Conservation (phyloP, 345 rosid genomes). For the Moricandia arvensis region DNA sequence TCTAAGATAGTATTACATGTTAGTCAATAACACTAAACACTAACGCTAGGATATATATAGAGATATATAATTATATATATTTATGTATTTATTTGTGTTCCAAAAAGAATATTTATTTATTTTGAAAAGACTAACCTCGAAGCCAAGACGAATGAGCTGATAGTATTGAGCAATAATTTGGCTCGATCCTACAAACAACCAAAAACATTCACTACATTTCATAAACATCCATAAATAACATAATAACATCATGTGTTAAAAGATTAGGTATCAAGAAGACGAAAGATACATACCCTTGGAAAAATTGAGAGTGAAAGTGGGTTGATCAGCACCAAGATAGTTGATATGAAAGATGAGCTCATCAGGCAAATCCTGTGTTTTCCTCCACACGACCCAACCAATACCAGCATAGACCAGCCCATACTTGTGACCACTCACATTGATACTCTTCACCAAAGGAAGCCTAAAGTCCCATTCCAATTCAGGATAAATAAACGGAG, state of each 20-base stretch:
- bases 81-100: too few relatives aligned
- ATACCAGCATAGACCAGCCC: conserved; percentile 94
- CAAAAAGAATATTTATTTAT: too few relatives aligned
- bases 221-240: too few relatives aligned
- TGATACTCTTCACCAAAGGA: conserved; percentile 84
- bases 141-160: conserved; percentile 81
- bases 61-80: neutral
- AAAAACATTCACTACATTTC: neutral
- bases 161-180: conserved; percentile 69
- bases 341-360: conserved; percentile 94
- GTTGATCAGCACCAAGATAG: conserved; percentile 92
- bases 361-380: conserved; percentile 78
- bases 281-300: conserved; percentile 58
- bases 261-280: neutral
- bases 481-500: conserved; percentile 90
- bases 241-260: too few relatives aligned
- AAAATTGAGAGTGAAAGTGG: conserved; percentile 95
- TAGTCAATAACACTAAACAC: too few relatives aligned
- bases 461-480: conserved; percentile 94
- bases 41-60: neutral
- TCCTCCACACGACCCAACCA: conserved; percentile 95
- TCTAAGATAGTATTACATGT: too few relatives aligned
- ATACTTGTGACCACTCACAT: conserved; percentile 90
- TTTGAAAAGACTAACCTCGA: too few relatives aligned
- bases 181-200: conserved; percentile 25